phyloP scores from a whole-genome alignment of 192 early-diverging fungal genomes.

The Coemansia sp. region DNA sequence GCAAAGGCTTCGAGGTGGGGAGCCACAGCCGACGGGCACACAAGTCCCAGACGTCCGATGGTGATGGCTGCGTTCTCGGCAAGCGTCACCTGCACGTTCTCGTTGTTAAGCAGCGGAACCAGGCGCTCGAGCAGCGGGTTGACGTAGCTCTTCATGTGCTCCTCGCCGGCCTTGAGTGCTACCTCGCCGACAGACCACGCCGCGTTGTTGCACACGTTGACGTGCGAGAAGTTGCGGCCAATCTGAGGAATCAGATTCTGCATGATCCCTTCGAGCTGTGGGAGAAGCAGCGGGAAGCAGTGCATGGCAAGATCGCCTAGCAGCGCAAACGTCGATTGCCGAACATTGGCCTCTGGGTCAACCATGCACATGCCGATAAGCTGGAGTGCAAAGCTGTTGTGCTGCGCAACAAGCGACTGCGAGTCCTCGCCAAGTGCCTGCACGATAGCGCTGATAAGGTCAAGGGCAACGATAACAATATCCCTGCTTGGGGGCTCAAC shows the following conservation, averaged over 20 bases:
- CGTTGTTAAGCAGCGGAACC: conserved; percentile 74
- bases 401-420: conserved; percentile 72
- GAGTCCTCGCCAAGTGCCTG: conserved; percentile 82
- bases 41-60: conserved; percentile 91
- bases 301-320: conserved; percentile 96
- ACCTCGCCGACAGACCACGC: conserved; percentile 98
- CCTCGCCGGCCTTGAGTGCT: conserved; percentile 75
- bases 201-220: conserved; percentile 97
- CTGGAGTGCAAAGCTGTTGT: conserved; percentile 70
- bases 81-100: conserved; percentile 69
- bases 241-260: conserved; percentile 74
- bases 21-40: conserved; percentile 79
- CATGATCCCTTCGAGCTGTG: conserved; percentile 80
- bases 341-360: conserved; percentile 75
- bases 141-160: conserved; percentile 75
- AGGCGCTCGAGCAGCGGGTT: conserved; percentile 79
- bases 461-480: conserved; percentile 93
- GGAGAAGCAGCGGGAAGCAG: conserved; percentile 77
- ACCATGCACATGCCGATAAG: conserved; percentile 82
- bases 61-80: conserved; percentile 97
- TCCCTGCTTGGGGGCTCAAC: conserved; percentile 81
- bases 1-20: conserved; percentile 83
- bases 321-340: conserved; percentile 94
- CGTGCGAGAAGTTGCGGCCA: conserved; percentile 57
- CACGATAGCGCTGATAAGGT: conserved; percentile 90